Percentiles rank a stretch among this genome's conserved stretches.
phyloP scores from a whole-genome alignment of 768 basidiomycete species.

The Termitomyces bulborhizus region DNA sequence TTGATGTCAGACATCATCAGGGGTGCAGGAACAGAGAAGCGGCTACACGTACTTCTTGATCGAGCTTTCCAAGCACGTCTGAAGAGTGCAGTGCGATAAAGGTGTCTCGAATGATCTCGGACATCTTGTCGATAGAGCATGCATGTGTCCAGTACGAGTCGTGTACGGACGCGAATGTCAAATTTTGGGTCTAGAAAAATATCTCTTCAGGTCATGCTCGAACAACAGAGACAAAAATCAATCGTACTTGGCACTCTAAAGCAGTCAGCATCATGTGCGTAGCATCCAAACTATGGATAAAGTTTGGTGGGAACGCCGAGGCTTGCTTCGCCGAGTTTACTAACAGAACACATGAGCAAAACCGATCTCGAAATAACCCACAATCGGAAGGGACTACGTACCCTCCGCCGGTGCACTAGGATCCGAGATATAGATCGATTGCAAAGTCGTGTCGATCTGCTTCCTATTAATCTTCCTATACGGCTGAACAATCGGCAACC shows the following conservation, averaged over 20 bases:
- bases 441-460: slow-evolving; percentile 79
- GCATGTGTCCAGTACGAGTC: slow-evolving; percentile 99
- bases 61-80: slow-evolving; percentile 69
- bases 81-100: slow-evolving; percentile 91
- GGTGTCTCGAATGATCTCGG: slow-evolving; percentile 81
- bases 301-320: slow-evolving; percentile 97
- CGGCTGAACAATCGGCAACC: slow-evolving; percentile 92
- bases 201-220: not conserved
- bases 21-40: not conserved
- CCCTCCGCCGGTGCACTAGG: slow-evolving; percentile 70
- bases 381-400: slow-evolving; percentile 17
- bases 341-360: slow-evolving; percentile 13
- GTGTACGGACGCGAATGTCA: slow-evolving; percentile 94
- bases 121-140: slow-evolving; percentile 81
- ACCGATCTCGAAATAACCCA: not conserved
- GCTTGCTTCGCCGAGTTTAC: slow-evolving; percentile 87
- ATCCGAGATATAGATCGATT: slow-evolving; percentile 87
- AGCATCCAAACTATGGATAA: slow-evolving; percentile 95
- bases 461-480: slow-evolving; percentile 81
- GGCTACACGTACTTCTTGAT: slow-evolving; percentile 54
- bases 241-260: slow-evolving; percentile 73
- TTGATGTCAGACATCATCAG: not conserved
- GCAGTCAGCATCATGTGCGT: slow-evolving; percentile 99
- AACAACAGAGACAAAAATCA: not conserved
- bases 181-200: slow-evolving; percentile 46